These are phyloP conservation scores for Gillenia trifoliata DNA, from an alignment of 306 rosid species.

Conservation along the genomic window DNA sequence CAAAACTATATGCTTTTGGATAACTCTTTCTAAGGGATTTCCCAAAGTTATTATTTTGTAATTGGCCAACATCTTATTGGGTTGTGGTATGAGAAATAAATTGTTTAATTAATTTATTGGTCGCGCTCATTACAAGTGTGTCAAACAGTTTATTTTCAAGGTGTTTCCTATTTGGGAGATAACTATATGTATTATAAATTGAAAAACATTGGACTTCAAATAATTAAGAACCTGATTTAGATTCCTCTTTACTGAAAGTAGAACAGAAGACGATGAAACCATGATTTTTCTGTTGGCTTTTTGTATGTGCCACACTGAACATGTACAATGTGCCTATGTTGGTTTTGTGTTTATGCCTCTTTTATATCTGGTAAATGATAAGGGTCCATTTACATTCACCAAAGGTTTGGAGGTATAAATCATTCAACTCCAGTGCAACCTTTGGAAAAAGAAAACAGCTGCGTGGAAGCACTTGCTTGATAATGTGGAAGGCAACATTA, in stretches of 20 bases:
- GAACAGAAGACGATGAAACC: not conserved
- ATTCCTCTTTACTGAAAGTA: not conserved
- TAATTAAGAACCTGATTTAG: not conserved
- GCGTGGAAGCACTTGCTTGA: not conserved
- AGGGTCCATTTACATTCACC: not conserved
- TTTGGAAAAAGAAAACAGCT: not conserved
- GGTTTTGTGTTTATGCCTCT: not conserved
- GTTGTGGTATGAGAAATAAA: not conserved
- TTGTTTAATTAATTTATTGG: not conserved
- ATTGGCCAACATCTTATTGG: not conserved
- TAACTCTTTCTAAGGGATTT: not conserved
- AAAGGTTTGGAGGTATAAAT: not conserved
- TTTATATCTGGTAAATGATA: not conserved
- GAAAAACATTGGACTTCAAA: not conserved
- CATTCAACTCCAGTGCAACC: not conserved
- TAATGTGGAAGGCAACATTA: slow-evolving; percentile 1
- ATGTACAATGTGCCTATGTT: not conserved
- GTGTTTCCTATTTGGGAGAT: not conserved
- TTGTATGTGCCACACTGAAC: not conserved
- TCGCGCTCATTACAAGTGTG: not conserved
- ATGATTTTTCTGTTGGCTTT: not conserved
- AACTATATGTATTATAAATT: not conserved
- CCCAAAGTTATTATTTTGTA: not conserved
- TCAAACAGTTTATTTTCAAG: not conserved
- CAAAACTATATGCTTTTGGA: slow-evolving; percentile 1